Evolutionary conservation across 768 basidiomycete species (phyloP).

Genomic region (Mrakia blollopis): DNA sequence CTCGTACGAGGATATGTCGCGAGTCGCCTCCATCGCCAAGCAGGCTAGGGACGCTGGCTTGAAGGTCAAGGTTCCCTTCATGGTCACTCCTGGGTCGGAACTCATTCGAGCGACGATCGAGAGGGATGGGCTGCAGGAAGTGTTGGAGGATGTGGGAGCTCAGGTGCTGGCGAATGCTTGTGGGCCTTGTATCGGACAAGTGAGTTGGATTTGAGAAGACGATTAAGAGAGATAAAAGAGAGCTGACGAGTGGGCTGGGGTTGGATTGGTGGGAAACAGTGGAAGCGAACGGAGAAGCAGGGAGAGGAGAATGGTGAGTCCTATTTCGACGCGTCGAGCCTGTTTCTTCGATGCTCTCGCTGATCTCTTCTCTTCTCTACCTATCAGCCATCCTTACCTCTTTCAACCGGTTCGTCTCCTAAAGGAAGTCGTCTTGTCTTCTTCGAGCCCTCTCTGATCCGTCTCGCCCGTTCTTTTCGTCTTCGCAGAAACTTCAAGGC

Average conservation of each 20-base stretch:
- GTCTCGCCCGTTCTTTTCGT: constrained; percentile 75
- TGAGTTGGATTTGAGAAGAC: not conserved
- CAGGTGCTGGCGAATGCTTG: constrained; percentile 95
- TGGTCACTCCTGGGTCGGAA: constrained; percentile 55
- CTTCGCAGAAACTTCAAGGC: constrained; percentile 96
- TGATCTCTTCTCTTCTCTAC: not conserved
- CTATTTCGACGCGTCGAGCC: not conserved
- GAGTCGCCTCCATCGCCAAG: constrained; percentile 81
- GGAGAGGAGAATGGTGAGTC: constrained; percentile 80
- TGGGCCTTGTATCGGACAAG: constrained; percentile 95
- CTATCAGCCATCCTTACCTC: constrained; percentile 82
- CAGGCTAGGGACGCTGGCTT: constrained; percentile 84
- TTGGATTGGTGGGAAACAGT: constrained; percentile 49
- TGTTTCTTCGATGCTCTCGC: constrained; percentile 15
- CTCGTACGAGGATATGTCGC: constrained; percentile 93
- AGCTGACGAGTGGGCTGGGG: not conserved
- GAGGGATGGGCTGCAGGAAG: constrained; percentile 77
- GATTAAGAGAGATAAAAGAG: not conserved
- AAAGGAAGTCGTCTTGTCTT: not conserved
- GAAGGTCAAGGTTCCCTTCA: constrained; percentile 55
- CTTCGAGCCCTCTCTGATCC: constrained; percentile 23
- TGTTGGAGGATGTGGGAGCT: constrained; percentile 83
- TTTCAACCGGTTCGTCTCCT: constrained; percentile 59
- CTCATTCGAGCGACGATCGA: constrained; percentile 97
- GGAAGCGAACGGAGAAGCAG: constrained; percentile 85